Conservation (phyloP, 108 stramenopile species). For the Cyclotella baltica region DNA sequence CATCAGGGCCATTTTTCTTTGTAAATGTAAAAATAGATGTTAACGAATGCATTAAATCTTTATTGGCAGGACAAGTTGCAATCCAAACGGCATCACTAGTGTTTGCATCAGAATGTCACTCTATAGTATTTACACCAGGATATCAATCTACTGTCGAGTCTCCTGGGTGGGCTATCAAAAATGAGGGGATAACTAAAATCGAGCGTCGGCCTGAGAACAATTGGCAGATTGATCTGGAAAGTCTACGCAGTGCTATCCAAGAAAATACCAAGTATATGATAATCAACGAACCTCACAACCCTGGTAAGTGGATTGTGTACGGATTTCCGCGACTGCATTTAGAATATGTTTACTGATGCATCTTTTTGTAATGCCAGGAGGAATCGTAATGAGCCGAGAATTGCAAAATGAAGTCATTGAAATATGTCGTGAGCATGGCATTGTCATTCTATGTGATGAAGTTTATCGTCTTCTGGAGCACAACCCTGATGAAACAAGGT, state of each 20-base stretch:
- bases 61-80: constrained; percentile 66
- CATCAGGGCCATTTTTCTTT: background rate
- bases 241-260: constrained; percentile 61
- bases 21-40: background rate
- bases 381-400: constrained; percentile 61
- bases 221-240: constrained; percentile 70
- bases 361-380: constrained; percentile 16
- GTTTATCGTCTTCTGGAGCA: constrained; percentile 84
- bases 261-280: constrained; percentile 67
- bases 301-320: constrained; percentile 31
- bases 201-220: constrained; percentile 49
- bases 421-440: constrained; percentile 52
- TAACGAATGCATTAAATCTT: background rate
- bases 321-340: background rate
- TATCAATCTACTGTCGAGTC: constrained; percentile 79
- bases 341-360: background rate
- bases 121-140: constrained; percentile 82
- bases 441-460: constrained; percentile 74
- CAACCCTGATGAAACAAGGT: constrained; percentile 27
- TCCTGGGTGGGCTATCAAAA: constrained; percentile 58
- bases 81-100: constrained; percentile 77
- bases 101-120: constrained; percentile 63
- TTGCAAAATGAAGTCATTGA: constrained; percentile 60
- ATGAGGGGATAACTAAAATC: constrained; percentile 58
- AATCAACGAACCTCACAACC: constrained; percentile 84